Base-by-base conservation (phyloP, 2,329 filamentous ascomycete genomes). In the Colletotrichum nymphaeae region DNA sequence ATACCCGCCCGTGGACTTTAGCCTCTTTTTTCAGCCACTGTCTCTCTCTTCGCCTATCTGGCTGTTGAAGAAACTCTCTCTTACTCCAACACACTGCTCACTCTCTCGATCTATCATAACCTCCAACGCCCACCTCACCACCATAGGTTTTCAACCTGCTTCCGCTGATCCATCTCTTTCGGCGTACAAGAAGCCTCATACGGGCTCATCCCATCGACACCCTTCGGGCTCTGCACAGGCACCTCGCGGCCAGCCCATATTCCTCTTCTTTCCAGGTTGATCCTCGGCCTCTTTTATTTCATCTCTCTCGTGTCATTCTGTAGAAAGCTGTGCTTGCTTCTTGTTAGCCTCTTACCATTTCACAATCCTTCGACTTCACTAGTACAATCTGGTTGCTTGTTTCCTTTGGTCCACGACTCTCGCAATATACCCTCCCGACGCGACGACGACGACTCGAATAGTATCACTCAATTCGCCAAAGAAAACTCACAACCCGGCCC, bases 191-290 rank as follows among this genome's bases (percentile, higher is more conserved):
- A 69, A 49, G 55, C 65, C 70, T 69, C 56, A 35, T 19, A 30
- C 59, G 37, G 72, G 70, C 70, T 70, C 67, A 30, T 37, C 67
- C 49, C 60, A 73, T 66, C 63, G 28, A 24, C 59, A 67, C 49
- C 46, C 55, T 63, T 46, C 53, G 62, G 68, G 67, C 72, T 68
- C 56, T 74, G 70, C 66, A 77, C 73, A 71, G 78, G 78, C 77
- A 79, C 60, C 37, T 63, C 64, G 70, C 37, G 66, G 73, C 70
- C 57, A 56, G 69, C 59, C 70, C 71, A n/a, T 76, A 75, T 75
- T 80, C 84, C 77, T 75, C 74, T 88, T 88, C 86, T 81, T 85
- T 84, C 86, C 86, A 87, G 88, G 88, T 90, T 89, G 88, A 90
- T 84, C 88, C 88, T 90, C 82, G 88, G 87, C 85, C 82, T 75